Evolutionary conservation across 2,329 filamentous ascomycete species (phyloP), one percentile per base, ranked within the genome.

Genomic region (Ophiostoma quercus): DNA sequence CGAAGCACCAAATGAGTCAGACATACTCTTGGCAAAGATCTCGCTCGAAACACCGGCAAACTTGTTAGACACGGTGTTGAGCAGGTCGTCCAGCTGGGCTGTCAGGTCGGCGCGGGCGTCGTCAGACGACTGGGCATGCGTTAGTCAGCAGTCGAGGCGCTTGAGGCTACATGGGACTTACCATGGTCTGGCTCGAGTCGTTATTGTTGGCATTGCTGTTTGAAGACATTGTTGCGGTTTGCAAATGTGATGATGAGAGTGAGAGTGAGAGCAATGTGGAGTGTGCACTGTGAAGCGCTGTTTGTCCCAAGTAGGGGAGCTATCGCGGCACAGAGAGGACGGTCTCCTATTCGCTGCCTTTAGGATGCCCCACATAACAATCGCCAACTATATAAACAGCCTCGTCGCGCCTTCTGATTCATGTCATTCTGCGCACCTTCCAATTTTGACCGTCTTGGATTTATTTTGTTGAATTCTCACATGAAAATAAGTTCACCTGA

Each of bases 21-120:
- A n/a, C 0, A 82, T 79, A 96, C 93, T 92, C 81, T 96, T 97
- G 51, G 90, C 87, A 75, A 96, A 92, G 71, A 97, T 90, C 80
- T 97, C 94, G 71, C 88, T 90, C 9, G 92, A 96, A 5, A 97
- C 88, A 14, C 87, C 87, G 25, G 91, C 89, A 78, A 97, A 97
- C 78, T 96, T 96, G 78, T 87, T 90, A 68, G 91, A 92, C 0
- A 97, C 82, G 65, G 92, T 90, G 77, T 94, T 92, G 3, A 97
- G 82, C 2, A 97, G 85, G 57, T 97, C 92, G 75, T 97, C 94
- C 1, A 97, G 90, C 1, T 93, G 92, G 3, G 87, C 87, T 1
- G 88, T 88, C 70, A 96, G 85, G 77, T 94, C 90, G 62, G 85
- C 83, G 8, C 83, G 84, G 66, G 82, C 80, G 63, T 84, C 82